phyloP scores from a whole-genome alignment of 768 basidiomycete species.

The Tricholoma matsutake region DNA sequence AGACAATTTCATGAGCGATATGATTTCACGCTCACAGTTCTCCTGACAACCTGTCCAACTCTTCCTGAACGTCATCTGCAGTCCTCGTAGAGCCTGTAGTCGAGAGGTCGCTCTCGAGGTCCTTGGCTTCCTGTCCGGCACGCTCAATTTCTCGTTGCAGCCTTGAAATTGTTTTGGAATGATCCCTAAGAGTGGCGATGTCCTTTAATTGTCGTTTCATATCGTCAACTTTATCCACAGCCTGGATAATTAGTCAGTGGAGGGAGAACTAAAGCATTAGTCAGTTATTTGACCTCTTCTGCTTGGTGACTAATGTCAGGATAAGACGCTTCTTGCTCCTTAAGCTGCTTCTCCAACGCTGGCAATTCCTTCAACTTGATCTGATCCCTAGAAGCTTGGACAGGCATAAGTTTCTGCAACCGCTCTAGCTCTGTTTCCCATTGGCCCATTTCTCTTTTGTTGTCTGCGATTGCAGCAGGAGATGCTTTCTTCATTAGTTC shows the following conservation, averaged over 20 bases:
- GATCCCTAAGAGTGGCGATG: constrained; percentile 55
- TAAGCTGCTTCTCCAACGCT: constrained; percentile 57
- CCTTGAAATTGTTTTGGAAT: constrained; percentile 55
- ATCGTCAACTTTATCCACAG: constrained; percentile 45
- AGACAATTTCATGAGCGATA: neutral
- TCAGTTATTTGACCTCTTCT: constrained; percentile 51
- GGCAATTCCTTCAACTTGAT: constrained; percentile 66
- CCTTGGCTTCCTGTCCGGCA: constrained; percentile 56
- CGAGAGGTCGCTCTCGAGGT: constrained; percentile 67
- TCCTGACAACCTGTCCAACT: constrained; percentile 60
- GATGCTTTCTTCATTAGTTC: constrained; percentile 57
- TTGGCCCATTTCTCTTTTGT: constrained; percentile 43
- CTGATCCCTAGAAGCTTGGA: constrained; percentile 50
- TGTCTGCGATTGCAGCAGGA: constrained; percentile 41
- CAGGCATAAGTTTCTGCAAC: constrained; percentile 58
- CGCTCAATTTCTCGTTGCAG: constrained; percentile 57
- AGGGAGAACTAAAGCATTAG: neutral
- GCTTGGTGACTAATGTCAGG: constrained; percentile 49
- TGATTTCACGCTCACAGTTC: constrained; percentile 55
- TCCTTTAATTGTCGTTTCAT: constrained; percentile 62
- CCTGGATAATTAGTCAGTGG: constrained; percentile 33
- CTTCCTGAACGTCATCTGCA: constrained; percentile 78
- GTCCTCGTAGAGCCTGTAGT: constrained; percentile 78
- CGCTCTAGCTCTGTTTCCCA: constrained; percentile 62
- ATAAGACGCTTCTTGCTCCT: constrained; percentile 51